Evolutionary conservation across 352 stramenopile species (phyloP), one percentile per base, ranked within the genome.

Genomic region (Globisporangium viniferum): DNA sequence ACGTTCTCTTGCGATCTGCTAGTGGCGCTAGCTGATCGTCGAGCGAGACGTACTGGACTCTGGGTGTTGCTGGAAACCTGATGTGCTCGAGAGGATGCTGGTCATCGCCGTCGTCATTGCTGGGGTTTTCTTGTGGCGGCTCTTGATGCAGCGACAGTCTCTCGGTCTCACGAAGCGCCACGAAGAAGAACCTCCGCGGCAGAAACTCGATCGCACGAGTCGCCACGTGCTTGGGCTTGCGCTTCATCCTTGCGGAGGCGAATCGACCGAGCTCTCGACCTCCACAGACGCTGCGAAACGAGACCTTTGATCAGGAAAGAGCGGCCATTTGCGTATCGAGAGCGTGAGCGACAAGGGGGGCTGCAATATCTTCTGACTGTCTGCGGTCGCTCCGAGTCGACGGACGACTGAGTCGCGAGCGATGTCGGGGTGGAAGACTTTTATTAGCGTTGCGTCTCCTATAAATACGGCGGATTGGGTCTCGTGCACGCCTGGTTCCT

Each of bases 201-300:
- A 86, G 62, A 60, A 92, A 89, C 71, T 90, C 84, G 51, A 92
- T 89, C 1, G 82, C 73, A 3, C 63, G 68, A 8, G 79, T 62
- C 15, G 74, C 62, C 12, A 83, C 61, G 48, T 62, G 61, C 31
- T 59, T 60, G 10, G 81, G 64, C 14, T 73, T 73, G 62, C 76
- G 76, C 71, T 82, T 90, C 84, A 92, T 92, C 12, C 27, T 51
- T 2, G 12, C n/a, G 12, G 27, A 10, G 27, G 24, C n/a, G 5
- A 48, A 39, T 39, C 27, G 36, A 44, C 36, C 57, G 58, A 29
- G n/a, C 29, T n/a, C 22, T 20, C 55, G 48, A 15, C 8, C 29
- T 27, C 22, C 44, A 22, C 18, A 5, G 54, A 59, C 39, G 49
- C 33, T 35, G 49, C 22, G 35, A 49, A 48, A 53, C 31, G 65